phyloP scores from a whole-genome alignment of 305 asterid species.

The Fraxinus nigra region DNA sequence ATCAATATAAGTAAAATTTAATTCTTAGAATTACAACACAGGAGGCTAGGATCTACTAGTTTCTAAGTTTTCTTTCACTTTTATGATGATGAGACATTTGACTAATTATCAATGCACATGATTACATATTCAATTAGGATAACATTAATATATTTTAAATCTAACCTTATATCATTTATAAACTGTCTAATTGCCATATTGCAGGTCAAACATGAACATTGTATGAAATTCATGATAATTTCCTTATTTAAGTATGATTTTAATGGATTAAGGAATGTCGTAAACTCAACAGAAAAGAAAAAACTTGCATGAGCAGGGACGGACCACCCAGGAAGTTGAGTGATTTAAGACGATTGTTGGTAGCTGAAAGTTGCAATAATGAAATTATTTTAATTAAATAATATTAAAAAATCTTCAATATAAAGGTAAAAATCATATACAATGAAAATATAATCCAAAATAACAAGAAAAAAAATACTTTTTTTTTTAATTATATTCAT shows the following conservation, averaged over 20 bases:
- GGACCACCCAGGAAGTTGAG: too few relatives aligned
- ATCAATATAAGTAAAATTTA: too few relatives aligned
- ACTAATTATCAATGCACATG: slow-evolving; percentile 18
- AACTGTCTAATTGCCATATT: slow-evolving; percentile 12
- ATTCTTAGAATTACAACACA: too few relatives aligned
- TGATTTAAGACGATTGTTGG: too few relatives aligned
- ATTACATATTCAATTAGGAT: slow-evolving; percentile 21
- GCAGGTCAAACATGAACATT: slow-evolving; percentile 30
- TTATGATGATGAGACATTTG: slow-evolving; percentile 15
- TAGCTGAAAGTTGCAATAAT: too few relatives aligned
- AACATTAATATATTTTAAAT: background rate
- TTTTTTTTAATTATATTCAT: too few relatives aligned
- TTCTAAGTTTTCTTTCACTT: background rate
- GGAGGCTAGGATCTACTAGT: too few relatives aligned
- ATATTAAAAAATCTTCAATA: too few relatives aligned
- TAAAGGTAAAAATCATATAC: too few relatives aligned
- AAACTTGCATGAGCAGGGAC: slow-evolving; percentile 11
- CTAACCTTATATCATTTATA: slow-evolving; percentile 9
- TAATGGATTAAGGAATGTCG: slow-evolving; percentile 18
- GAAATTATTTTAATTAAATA: too few relatives aligned
- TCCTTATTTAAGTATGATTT: slow-evolving; percentile 12
- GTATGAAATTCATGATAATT: slow-evolving; percentile 17
- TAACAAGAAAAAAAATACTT: too few relatives aligned
- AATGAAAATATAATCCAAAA: too few relatives aligned
- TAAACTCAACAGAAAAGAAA: slow-evolving; percentile 26